Evolutionary conservation across 1,284 basidiomycete species (phyloP), one percentile per base, ranked within the genome.

Genomic region (Coriolopsis trogii): DNA sequence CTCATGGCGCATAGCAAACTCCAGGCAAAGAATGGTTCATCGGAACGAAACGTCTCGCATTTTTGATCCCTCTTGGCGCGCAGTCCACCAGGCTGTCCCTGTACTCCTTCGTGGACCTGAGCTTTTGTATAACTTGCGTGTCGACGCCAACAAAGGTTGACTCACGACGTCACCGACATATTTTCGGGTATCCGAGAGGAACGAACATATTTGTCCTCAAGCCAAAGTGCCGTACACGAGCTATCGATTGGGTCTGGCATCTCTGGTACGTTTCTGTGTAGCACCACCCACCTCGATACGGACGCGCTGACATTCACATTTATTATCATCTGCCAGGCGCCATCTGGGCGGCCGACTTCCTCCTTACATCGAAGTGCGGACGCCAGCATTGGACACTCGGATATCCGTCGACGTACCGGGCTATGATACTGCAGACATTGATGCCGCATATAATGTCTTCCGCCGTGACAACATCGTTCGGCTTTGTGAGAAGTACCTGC

Each of bases 201-300:
- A 87, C 84, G 0, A 85, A 88, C 56, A 80, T 93, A 12, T 91
- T 91, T 60, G 73, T 94, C 20, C 90, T 92, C 68, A 91, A 93
- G 63, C 67, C 72, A 25, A 89, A 85, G 70, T 83, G 80, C 53
- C 80, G 87, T 12, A 82, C 86, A 12, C 75, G 89, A 44, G 86
- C 87, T 2, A 74, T 79, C 24, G 92, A 95, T 66, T 95, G 92
- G 93, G 73, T 84, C 39, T 94, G 91, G 91, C 78, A 82, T 52
- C 70, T 94, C 40, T 90, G 90, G 88, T 86, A 56, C 45, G 74
- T 61, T 12, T 13, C 7, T 8, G 30, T 24, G 16, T n/a, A n/a
- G 20, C 4, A 33, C 13, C 18, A 8, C 33, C 16, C 20, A 6
- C 20, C 16, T n/a, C 5, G 6, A 12, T 30, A 9, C 26, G 21